Conservation (phyloP, 352 stramenopile species). For the Phytophthora palmivora region DNA sequence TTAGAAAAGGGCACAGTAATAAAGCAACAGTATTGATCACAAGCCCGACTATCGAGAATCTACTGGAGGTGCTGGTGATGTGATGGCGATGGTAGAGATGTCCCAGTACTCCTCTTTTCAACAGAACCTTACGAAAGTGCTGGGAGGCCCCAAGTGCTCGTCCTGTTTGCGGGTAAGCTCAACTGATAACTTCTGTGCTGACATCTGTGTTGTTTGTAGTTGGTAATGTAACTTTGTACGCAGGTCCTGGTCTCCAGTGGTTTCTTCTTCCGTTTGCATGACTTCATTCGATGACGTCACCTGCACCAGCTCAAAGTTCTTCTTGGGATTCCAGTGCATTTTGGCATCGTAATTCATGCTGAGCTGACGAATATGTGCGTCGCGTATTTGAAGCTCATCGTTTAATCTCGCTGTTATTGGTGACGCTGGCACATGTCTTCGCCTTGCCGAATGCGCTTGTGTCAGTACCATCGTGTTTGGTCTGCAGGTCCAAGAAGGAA, state of each 20-base stretch:
- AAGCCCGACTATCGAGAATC: conserved; percentile 9
- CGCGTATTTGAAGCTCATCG: conserved; percentile 31
- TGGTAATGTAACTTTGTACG: conserved; percentile 31
- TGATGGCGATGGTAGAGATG: not conserved
- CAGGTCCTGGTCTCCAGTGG: conserved; percentile 6
- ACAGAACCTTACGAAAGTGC: conserved; percentile 16
- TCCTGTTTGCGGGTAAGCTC: conserved; percentile 11
- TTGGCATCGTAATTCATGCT: conserved; percentile 41
- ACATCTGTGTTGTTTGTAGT: conserved; percentile 23
- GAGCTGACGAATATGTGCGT: conserved; percentile 46
- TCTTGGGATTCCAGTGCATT: conserved; percentile 50
- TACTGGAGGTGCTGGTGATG: not conserved
- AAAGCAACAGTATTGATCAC: conserved; percentile 34
- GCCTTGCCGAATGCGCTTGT: conserved; percentile 21
- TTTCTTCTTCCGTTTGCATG: conserved; percentile 8
- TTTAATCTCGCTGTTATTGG: conserved; percentile 27
- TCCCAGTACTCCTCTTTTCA: conserved; percentile 8
- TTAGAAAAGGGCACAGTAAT: conserved; percentile 30
- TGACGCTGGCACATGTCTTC: conserved; percentile 11
- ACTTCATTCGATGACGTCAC: not conserved
- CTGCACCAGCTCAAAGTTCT: conserved; percentile 36
- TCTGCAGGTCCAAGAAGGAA: conserved; percentile 21
- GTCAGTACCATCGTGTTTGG: not conserved
- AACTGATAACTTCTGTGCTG: conserved; percentile 16
- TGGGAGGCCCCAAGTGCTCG: conserved; percentile 1